Evolutionary conservation across 2,329 filamentous ascomycete species (phyloP), one percentile per base, ranked within the genome.

Genomic region (Pseudopyrenochaeta lycopersici): DNA sequence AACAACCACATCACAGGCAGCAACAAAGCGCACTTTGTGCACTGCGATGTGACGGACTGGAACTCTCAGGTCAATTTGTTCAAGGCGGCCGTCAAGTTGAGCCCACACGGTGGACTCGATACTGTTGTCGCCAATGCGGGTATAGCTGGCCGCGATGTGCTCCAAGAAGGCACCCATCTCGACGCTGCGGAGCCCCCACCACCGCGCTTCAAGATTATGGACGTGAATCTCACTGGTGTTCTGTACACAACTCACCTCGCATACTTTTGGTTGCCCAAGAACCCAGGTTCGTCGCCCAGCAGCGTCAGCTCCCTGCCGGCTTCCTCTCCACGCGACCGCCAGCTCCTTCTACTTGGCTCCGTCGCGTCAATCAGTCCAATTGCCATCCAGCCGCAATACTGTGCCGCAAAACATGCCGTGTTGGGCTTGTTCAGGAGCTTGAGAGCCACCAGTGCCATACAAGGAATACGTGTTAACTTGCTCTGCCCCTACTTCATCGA

Each of bases 71-170:
- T 86, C 40, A 76, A 80, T 23, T 79, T 90, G 48, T 91, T 90
- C 78, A 83, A 84, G 39, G 73, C 81, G 47, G 86, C 86, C 2
- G 76, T 80, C 32, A 76, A 77, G 46, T 74, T 84, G 49, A 87
- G 84, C 54, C 80, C 80, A 0, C 78, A 82, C 45, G 80, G 81
- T 14, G 81, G 81, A 11, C 82, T 90, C 57, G 86, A 90, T 71
- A 77, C 81, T 17, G 86, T 89, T 4, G 85, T 90, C 40, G 86
- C 87, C 56, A 89, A 89, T 66, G 88, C 88, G 0, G 88, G 88
- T 41, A 83, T 90, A 60, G 78, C 80, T 36, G 80, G 81, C 32
- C 27, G 21, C 1, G 67, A 69, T 29, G 38, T 54, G 4, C 82
- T 88, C 56, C 84, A 86, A 67, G 59, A 70, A 39, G 84, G 84